Evolutionary conservation across 2,329 filamentous ascomycete species (phyloP), one percentile per base, ranked within the genome.

Genomic region (Microascus cirrosus): DNA sequence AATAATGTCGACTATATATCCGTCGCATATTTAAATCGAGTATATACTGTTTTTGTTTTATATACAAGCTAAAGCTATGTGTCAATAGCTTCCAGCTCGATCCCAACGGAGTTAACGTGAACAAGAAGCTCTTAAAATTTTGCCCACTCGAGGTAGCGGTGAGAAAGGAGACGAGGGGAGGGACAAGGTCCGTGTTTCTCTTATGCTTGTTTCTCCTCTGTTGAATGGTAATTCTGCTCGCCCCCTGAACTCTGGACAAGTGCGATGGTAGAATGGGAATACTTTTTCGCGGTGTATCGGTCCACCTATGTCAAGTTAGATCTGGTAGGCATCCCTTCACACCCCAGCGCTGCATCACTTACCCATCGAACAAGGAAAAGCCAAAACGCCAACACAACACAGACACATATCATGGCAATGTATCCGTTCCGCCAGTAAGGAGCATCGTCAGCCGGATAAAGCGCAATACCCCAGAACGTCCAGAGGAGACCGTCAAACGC

Each of bases 391-490:
- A 50, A 24, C 6, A 13, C 45, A 50, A 24, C 22, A 12, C 18
- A 58, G 39, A 59, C 54, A 8, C 36, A 57, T 6, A 66, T 53
- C 36, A 68, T 65, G 0, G 63, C 60, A 28, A 68, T 68, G 2
- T 62, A 64, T 0, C 67, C 67, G 24, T 64, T 68, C 42, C 62
- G 60, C 64, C 74, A 75, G 56, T 75, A 75, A 2, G 73, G 73
- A 0, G 72, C 73, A 59, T 76, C 71, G 5, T 66, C 68, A 0
- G 72, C 73, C 13, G 71, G 65, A 52, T 76, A 76, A 8, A 77
- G 61, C 0, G 67, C 63, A 5, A 77, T 73, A 0, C 73, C 74
- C 74, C 74, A 77, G 54, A 75, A 76, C 0, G 74, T 75, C 60
- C 73, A 76, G 28, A 77, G 59, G 1, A 71, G 64, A 50, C 68